Conservation (phyloP, 306 rosid genomes). For the Ormosia emarginata region DNA sequence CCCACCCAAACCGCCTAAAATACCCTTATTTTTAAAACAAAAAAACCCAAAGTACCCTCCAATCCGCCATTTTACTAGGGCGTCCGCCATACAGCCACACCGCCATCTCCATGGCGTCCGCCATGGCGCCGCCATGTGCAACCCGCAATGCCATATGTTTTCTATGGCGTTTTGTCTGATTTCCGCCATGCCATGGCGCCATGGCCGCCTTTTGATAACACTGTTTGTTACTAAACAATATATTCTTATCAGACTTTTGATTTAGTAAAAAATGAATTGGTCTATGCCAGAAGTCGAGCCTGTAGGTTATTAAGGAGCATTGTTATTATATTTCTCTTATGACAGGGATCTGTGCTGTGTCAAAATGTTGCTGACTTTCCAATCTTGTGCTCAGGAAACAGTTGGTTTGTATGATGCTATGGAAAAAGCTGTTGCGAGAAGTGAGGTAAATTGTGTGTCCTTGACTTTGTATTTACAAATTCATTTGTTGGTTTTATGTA, state of each 20-base stretch:
- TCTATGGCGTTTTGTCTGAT: no score
- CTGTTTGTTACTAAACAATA: not conserved
- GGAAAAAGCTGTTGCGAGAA: slow-evolving; percentile 81
- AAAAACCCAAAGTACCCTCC: no score
- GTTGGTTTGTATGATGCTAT: slow-evolving; percentile 82
- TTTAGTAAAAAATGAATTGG: slow-evolving; percentile 24
- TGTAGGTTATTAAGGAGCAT: slow-evolving; percentile 52
- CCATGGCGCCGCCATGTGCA: no score
- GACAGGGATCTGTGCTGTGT: slow-evolving; percentile 71
- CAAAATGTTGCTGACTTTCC: slow-evolving; percentile 80
- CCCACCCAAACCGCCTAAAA: no score
- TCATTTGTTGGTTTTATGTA: not conserved
- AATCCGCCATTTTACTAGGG: no score
- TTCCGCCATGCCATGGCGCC: no score
- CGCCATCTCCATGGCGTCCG: no score
- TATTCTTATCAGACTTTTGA: not conserved
- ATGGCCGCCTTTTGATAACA: no score
- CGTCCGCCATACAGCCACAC: no score
- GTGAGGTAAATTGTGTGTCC: slow-evolving; percentile 66
- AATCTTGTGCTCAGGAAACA: slow-evolving; percentile 96
- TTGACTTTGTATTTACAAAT: slow-evolving; percentile 10
- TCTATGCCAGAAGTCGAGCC: slow-evolving; percentile 36
- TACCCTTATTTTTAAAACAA: no score
- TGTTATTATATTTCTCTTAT: slow-evolving; percentile 52
- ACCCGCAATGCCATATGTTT: no score